Evolutionary conservation across 495 filamentous ascomycete species (phyloP).

Genomic region (Penicillium tannophilum): DNA sequence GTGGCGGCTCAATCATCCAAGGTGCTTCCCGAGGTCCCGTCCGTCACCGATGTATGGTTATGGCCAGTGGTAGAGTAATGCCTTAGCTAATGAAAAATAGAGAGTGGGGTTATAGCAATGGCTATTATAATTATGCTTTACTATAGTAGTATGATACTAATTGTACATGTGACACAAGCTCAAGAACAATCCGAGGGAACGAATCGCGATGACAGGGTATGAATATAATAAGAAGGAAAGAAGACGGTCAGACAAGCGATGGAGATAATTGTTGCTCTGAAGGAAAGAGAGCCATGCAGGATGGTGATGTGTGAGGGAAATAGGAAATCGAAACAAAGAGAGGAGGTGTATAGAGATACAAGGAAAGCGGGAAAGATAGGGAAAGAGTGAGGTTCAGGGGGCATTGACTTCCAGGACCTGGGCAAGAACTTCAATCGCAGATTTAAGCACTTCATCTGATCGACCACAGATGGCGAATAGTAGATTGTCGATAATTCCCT

Average conservation of each 20-base stretch:
- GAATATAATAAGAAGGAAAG: slow-evolving; percentile 13
- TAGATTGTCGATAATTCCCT: slow-evolving; percentile 44
- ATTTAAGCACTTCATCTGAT: slow-evolving; percentile 40
- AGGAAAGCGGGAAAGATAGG: slow-evolving; percentile 7
- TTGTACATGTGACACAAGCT: slow-evolving; percentile 19
- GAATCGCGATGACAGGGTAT: slow-evolving; percentile 36
- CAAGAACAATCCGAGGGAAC: slow-evolving; percentile 11
- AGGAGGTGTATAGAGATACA: slow-evolving; percentile 7
- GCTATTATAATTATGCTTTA: slow-evolving; percentile 32
- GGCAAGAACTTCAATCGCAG: slow-evolving; percentile 43
- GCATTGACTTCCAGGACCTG: slow-evolving; percentile 46
- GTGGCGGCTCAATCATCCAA: slow-evolving; percentile 1
- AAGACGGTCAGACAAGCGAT: slow-evolving; percentile 2
- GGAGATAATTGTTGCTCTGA: not conserved
- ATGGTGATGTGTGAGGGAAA: slow-evolving; percentile 15
- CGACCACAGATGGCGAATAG: slow-evolving; percentile 43
- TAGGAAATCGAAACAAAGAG: slow-evolving; percentile 12
- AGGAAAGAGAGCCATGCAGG: not conserved
- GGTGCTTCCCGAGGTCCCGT: not conserved
- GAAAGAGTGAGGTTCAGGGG: slow-evolving; percentile 11
- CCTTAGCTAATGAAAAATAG: slow-evolving; percentile 20
- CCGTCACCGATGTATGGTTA: not conserved
- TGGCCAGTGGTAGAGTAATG: not conserved
- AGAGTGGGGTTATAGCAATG: slow-evolving; percentile 8
- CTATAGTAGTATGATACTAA: slow-evolving; percentile 17